phyloP scores from a whole-genome alignment of 2,329 filamentous ascomycete species.

The Ophiostoma himal-ulmi region DNA sequence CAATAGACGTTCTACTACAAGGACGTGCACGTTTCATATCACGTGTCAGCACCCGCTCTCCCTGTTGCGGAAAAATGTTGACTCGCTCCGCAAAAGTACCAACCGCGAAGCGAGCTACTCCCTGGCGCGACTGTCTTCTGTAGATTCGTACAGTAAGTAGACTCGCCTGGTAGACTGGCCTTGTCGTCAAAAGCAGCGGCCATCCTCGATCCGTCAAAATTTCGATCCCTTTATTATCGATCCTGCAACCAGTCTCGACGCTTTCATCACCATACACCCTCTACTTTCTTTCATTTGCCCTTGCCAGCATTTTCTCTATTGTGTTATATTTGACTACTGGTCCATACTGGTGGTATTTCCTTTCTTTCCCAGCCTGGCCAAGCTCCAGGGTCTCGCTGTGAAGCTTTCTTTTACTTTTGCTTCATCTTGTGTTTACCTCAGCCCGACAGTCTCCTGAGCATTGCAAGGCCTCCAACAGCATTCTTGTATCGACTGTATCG shows the following conservation, averaged over 20 bases:
- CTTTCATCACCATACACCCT: constrained; percentile 18
- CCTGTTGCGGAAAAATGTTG: neutral
- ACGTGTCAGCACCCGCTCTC: neutral
- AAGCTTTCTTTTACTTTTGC: constrained; percentile 1
- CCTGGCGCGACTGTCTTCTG: neutral
- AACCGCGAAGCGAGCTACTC: constrained; percentile 6
- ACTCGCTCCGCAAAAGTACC: neutral
- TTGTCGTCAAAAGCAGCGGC: constrained; percentile 9
- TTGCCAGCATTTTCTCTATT: neutral
- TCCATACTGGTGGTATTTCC: neutral
- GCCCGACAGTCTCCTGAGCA: neutral
- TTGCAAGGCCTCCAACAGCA: neutral
- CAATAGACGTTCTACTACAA: neutral
- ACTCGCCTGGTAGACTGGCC: neutral
- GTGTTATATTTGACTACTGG: no score
- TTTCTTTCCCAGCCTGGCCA: constrained; percentile 10
- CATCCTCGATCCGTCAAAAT: constrained; percentile 14
- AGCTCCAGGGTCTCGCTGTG: constrained; percentile 9
- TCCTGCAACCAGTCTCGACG: constrained; percentile 2
- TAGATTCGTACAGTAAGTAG: neutral
- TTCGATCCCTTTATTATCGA: constrained; percentile 12
- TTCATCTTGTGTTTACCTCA: constrained; percentile 2
- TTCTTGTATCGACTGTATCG: neutral
- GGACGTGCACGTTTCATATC: neutral
- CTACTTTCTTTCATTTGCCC: constrained; percentile 10